Evolutionary conservation across 768 basidiomycete species (phyloP).

Genomic region (Tremella yokohamensis): DNA sequence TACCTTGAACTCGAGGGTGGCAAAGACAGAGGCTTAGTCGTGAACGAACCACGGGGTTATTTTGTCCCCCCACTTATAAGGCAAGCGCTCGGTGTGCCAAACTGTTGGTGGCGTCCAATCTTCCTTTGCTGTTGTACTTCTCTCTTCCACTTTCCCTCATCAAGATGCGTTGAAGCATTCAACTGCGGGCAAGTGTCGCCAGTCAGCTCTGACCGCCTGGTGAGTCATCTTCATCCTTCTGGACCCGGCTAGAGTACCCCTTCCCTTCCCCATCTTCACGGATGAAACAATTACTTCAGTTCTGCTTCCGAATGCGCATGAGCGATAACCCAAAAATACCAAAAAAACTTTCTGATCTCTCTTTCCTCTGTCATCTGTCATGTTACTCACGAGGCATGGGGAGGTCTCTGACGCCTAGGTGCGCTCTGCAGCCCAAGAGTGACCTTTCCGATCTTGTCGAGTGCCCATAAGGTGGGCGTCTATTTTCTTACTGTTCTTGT

Average conservation of each 20-base stretch:
- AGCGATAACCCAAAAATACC: conserved; percentile 45
- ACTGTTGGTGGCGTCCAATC: not conserved
- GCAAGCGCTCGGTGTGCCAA: not conserved
- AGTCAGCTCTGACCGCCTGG: no score
- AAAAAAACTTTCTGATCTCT: conserved; percentile 43
- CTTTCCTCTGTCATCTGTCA: not conserved
- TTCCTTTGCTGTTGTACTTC: conserved; percentile 2
- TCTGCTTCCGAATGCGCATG: conserved; percentile 49
- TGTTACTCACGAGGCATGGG: conserved; percentile 4
- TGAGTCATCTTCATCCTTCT: not conserved
- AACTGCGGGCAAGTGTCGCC: no score
- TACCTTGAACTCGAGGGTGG: no score
- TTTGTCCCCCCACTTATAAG: not conserved
- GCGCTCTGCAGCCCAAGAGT: not conserved
- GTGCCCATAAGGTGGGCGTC: not conserved
- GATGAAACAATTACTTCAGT: conserved; percentile 46
- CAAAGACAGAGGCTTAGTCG: no score
- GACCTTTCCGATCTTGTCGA: no score
- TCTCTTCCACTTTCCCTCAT: not conserved
- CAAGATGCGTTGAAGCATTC: not conserved
- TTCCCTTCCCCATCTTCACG: conserved; percentile 12
- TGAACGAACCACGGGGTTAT: not conserved
- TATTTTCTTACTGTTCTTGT: conserved; percentile 1
- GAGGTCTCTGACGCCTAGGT: not conserved
- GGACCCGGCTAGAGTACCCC: not conserved